Base-by-base conservation (phyloP, 169 alveolate genomes). In the Prorocentrum cordatum region DNA sequence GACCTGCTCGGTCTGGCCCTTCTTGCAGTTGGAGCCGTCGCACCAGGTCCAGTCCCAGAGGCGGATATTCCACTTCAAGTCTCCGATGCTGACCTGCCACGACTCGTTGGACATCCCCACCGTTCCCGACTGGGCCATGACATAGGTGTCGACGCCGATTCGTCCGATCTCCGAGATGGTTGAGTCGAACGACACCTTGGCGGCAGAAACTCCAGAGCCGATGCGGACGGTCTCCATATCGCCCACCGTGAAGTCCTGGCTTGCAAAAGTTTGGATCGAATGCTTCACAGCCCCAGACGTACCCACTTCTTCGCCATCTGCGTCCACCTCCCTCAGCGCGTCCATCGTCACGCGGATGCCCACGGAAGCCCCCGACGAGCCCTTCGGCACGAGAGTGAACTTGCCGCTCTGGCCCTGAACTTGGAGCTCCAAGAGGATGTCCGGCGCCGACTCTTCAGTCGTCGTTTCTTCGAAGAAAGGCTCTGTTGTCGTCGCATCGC, bases 1-100 rank as follows among this genome's bases (percentile, higher is more conserved):
- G 31, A 26, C 61, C n/a, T n/a, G n/a, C n/a, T n/a, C n/a, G n/a
- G n/a, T n/a, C 22, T 29, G 42, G 26, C 79, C 79, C 7, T 35
- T 35, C 32, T 67, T 32, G 77, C 77, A 66, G 77, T 31, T 35
- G 58, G 77, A 50, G 38, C 77, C 59, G 16, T 58, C 77, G 29
- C 77, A 67, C 77, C 77, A 67, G 29, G 77, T 67, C 77, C 77
- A 67, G 77, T 67, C 77, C 77, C 77, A 67, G 33, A 67, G 33
- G 58, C 77, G 77, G 26, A 67, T 67, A 58, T 67, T 67, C 77
- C 77, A 67, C 47, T 32, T 67, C 77, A 36, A 35, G n/a, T 67
- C 77, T 32, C 77, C 77, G 2, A 67, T 35, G 33, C 27, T 32
- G 18, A 67, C 58, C 22, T 26, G 20, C 77, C 77, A 67, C 24